Evolutionary conservation across 495 filamentous ascomycete genomes (phyloP), one percentile per base, ranked within the genome.

Genomic region (Niebla homalea): DNA sequence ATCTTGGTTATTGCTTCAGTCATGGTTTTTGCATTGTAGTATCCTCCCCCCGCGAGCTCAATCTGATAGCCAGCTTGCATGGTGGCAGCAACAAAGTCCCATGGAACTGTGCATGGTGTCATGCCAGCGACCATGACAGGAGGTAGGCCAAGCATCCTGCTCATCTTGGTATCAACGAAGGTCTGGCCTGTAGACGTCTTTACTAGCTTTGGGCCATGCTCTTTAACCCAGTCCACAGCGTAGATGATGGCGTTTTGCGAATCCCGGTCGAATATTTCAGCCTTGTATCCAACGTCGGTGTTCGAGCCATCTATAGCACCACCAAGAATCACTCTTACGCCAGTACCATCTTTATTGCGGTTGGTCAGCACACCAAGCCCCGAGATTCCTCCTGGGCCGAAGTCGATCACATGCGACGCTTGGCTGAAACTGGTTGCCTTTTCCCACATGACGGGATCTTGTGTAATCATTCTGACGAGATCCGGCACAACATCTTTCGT

Each of bases 141-240:
- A 12, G 92, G 89, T 15, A 94, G 74, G 35, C 92, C 89, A 32
- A 97, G 71, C 19, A 95, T 70, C 57, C 89, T 75, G 68, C 88
- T 95, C 86, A 98, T 95, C 75, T 94, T 95, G 38, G 92, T 98
- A 67, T 96, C 89, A 23, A 98, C 92, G 50, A 84, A 94, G 0
- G 84, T 93, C 60, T 83, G 77, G 20, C 92, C 92, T 43, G 74
- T 74, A 6, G 88, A 87, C 19, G 87, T 95, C 70, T 85, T 87
- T 56, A 89, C 79, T 38, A 98, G 75, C 45, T 79, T 80, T 3
- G 92, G 92, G 16, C 92, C 87, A 62, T 92, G 83, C 62, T 96
- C 88, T 64, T 92, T 90, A 39, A 97, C 89, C 92, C 92, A 99
- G 64, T 99, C 87, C n/a, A 87, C 80, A 23, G 93, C 92, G 64